Evolutionary conservation across 257 asterid species (phyloP), one percentile per base, ranked within the genome.

Genomic region (Forsythia viridissima): DNA sequence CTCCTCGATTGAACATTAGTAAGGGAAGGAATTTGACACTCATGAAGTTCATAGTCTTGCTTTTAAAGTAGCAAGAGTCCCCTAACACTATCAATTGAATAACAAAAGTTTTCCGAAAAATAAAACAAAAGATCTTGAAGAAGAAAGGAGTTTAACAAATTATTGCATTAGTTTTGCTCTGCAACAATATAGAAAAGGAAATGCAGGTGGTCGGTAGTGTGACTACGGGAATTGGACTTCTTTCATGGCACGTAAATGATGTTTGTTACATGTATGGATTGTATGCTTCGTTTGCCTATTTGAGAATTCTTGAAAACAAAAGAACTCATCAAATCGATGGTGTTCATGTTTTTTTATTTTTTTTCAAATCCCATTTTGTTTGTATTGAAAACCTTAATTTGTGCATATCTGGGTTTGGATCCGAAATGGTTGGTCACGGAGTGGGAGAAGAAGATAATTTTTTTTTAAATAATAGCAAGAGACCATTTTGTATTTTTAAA

Each of bases 81-180:
- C 48, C 48, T 8, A 43, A 43, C 13, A 2, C 12, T 43, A 9
- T 9, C 48, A 9, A 43, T 9, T 43, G 8, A 11, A 43, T 9
- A 43, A 43, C 3, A 43, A 44, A 9, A 10, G 13, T 24, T 24
- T 24, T 24, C 36, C 59, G 34, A 37, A 13, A 48, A 38, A 66
- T 36, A 63, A 9, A 61, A 72, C 20, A 48, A 4, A 48, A 4
- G 15, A 13, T 48, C 57, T 48, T 13, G 63, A 51, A 82, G 20
- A 15, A 48, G n/a, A 79, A 8, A 36, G 15, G 24, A 42, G 71
- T 41, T 30, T 48, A n/a, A 48, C 59, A 5, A 48, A 36, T 68
- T 42, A 6, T 67, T 41, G 82, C 74, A 81, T 85, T 82, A 82
- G 84, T 77, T 76, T 88, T 83, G 84, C 87, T 84, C 79, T 40